Percentiles rank a stretch among this genome's conserved stretches.
Evolutionary conservation across 257 asterid genomes (phyloP).

Genomic region (Fraxinus pennsylvanica): DNA sequence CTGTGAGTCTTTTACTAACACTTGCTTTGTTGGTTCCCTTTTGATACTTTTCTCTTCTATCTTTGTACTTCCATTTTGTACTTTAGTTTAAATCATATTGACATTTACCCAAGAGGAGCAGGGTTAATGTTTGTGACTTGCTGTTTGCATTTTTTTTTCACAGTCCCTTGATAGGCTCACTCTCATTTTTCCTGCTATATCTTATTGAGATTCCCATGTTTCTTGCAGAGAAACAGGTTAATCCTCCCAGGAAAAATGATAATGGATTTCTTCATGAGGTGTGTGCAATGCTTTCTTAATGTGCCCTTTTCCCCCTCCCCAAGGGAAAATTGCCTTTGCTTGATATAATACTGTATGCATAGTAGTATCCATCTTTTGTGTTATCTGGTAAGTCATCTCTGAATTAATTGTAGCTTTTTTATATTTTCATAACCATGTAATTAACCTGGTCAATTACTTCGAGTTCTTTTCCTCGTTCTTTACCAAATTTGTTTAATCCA

Average conservation of each 20-base stretch:
- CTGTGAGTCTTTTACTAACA: not conserved
- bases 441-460: not conserved
- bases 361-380: not conserved
- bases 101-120: not conserved
- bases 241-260: slow-evolving; percentile 54
- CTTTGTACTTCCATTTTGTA: not conserved
- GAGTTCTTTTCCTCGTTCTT: not conserved
- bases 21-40: not conserved
- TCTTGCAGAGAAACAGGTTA: slow-evolving; percentile 65
- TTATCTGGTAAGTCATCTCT: not conserved
- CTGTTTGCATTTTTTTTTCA: not conserved
- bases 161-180: not conserved
- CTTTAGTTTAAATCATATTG: not conserved
- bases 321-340: slow-evolving; percentile 11
- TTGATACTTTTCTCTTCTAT: not conserved
- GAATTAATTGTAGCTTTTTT: not conserved
- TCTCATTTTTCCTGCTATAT: not conserved
- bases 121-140: not conserved
- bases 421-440: not conserved
- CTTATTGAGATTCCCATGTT: not conserved
- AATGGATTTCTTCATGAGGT: slow-evolving; percentile 80
- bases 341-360: slow-evolving; percentile 12
- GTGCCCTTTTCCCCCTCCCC: not conserved
- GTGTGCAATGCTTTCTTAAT: slow-evolving; percentile 22
- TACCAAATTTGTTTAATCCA: slow-evolving; percentile 21